Conservation (phyloP, 2,329 filamentous ascomycete species). For the Microsporum canis region DNA sequence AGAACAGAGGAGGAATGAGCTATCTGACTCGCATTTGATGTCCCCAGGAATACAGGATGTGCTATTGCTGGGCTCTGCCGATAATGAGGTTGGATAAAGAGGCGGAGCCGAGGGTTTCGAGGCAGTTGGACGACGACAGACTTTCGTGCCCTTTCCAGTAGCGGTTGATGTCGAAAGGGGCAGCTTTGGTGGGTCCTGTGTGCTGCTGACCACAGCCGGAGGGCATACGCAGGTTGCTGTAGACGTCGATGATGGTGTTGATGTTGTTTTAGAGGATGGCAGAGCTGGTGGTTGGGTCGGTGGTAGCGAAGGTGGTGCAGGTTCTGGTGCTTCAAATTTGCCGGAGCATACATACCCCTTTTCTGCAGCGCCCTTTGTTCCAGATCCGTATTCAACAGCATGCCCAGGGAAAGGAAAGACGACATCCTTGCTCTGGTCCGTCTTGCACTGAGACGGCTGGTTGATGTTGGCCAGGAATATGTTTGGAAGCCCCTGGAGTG, state of each 20-base stretch:
- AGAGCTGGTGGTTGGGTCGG: background rate
- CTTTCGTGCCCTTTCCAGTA: background rate
- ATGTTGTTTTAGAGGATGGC: background rate
- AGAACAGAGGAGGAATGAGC: conserved; percentile 11
- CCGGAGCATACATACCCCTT: conserved; percentile 4
- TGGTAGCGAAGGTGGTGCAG: background rate
- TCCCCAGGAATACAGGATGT: conserved; percentile 6
- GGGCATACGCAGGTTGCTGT: background rate
- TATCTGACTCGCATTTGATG: conserved; percentile 10
- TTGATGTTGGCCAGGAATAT: conserved; percentile 13
- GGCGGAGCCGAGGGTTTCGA: background rate
- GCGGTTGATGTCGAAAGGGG: background rate
- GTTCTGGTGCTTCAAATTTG: background rate
- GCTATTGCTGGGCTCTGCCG: background rate
- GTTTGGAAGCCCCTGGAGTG: conserved; percentile 6
- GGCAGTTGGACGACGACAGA: background rate
- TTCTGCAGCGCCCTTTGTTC: background rate
- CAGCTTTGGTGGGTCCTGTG: background rate
- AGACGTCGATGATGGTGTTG: background rate
- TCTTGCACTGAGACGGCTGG: conserved; percentile 7
- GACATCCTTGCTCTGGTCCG: conserved; percentile 6
- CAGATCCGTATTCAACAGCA: conserved; percentile 10
- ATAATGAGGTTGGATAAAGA: background rate
- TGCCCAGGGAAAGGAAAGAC: conserved; percentile 11
- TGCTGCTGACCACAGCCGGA: background rate